Evolutionary conservation across 2,329 filamentous ascomycete genomes (phyloP).

Genomic region (Dryadomyces sulphureus): DNA sequence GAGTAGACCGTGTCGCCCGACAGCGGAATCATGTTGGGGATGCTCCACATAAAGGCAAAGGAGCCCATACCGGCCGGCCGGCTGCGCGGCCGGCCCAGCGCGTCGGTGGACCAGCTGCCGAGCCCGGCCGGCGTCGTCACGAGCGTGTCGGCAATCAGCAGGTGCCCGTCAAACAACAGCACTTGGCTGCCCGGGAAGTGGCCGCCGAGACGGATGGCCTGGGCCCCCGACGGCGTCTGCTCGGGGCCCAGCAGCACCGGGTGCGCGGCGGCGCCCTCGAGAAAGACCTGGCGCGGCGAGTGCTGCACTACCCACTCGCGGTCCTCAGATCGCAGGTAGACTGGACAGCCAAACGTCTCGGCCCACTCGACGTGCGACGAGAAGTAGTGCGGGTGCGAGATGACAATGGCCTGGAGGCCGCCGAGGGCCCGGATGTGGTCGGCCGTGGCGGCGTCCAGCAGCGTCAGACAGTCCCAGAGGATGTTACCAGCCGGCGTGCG

Average conservation of each 20-base stretch:
- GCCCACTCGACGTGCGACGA: constrained; percentile 65
- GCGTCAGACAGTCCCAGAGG: constrained; percentile 65
- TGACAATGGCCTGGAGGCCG: constrained; percentile 56
- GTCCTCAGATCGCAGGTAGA: constrained; percentile 56
- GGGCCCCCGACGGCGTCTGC: constrained; percentile 24
- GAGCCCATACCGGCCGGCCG: constrained; percentile 31
- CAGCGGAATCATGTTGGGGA: constrained; percentile 62
- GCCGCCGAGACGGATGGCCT: constrained; percentile 56
- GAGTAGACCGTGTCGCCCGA: constrained; percentile 43
- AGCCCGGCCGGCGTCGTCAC: constrained; percentile 50
- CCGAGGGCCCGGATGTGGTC: constrained; percentile 41
- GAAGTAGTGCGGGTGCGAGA: constrained; percentile 74
- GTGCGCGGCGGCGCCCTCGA: constrained; percentile 25
- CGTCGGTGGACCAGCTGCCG: constrained; percentile 30
- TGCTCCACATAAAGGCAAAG: constrained; percentile 64
- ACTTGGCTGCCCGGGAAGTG: constrained; percentile 68
- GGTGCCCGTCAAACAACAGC: constrained; percentile 40
- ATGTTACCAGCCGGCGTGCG: constrained; percentile 53
- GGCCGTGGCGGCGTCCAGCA: constrained; percentile 51
- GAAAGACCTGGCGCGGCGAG: constrained; percentile 28
- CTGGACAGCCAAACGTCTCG: constrained; percentile 48
- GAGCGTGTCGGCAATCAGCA: constrained; percentile 69
- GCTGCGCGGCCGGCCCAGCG: constrained; percentile 19
- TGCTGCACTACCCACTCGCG: constrained; percentile 42
- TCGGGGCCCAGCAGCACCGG: constrained; percentile 16